Conservation (phyloP, 1,284 basidiomycete species). For the Cryptococcus sp. region DNA sequence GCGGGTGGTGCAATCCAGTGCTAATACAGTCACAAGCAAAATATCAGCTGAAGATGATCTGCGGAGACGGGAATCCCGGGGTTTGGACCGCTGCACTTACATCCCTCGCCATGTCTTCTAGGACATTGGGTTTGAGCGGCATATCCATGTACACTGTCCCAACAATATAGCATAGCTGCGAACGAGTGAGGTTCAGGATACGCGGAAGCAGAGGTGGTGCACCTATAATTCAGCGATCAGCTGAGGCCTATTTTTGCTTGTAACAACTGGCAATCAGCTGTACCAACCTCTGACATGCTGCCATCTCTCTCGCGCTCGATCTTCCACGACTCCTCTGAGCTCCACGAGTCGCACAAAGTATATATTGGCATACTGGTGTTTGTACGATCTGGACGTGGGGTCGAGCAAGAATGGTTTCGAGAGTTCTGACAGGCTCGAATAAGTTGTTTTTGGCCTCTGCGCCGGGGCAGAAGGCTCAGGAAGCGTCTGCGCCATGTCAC, state of each 20-base stretch:
- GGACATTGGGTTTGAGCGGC: conserved; percentile 95
- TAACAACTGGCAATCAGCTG: background rate
- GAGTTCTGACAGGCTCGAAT: conserved; percentile 46
- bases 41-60: background rate
- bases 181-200: conserved; percentile 84
- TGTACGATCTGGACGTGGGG: conserved; percentile 53
- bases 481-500: background rate
- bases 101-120: conserved; percentile 90
- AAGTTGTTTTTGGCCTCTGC: conserved; percentile 35
- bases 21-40: conserved; percentile 54
- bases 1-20: conserved; percentile 85
- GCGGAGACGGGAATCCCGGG: background rate
- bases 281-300: conserved; percentile 62
- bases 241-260: background rate
- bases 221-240: conserved; percentile 54
- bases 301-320: conserved; percentile 69
- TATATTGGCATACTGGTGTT: conserved; percentile 89
- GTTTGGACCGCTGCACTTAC: conserved; percentile 58
- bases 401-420: conserved; percentile 51
- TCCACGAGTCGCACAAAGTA: conserved; percentile 77
- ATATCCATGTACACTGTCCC: conserved; percentile 98
- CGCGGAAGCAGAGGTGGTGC: conserved; percentile 74
- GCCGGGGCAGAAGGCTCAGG: background rate
- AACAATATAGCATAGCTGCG: conserved; percentile 82
- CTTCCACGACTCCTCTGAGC: conserved; percentile 65